These are phyloP conservation scores for Protomyces gravidus DNA, from an alignment of 1,139 yeast species.

Conservation along the genomic window DNA sequence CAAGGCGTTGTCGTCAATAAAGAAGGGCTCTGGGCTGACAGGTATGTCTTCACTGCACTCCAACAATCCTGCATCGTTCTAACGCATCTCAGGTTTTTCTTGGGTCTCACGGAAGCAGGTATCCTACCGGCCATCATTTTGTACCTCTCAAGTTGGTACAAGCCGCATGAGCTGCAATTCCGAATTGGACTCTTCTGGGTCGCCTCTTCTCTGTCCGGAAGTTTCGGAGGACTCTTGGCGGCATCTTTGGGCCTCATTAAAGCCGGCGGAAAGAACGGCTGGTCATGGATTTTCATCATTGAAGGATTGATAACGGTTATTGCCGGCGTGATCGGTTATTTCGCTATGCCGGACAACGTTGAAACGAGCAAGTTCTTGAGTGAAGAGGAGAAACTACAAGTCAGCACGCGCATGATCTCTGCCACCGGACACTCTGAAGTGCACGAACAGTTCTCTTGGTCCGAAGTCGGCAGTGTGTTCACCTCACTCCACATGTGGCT, in stretches of 20 bases:
- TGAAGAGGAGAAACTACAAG: conserved; percentile 44
- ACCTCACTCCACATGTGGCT: conserved; percentile 4
- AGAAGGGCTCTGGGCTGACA: conserved; percentile 56
- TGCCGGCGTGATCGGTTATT: conserved; percentile 57
- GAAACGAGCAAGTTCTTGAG: conserved; percentile 51
- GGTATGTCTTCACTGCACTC: too few species aligned
- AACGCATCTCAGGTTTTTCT: too few species aligned
- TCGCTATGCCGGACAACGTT: conserved; percentile 69
- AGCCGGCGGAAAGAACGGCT: conserved; percentile 46
- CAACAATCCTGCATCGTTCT: too few species aligned
- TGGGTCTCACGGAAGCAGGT: conserved; percentile 64
- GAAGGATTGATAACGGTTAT: conserved; percentile 66
- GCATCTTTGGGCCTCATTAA: conserved; percentile 47
- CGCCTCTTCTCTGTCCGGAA: conserved; percentile 71
- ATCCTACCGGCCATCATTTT: conserved; percentile 65
- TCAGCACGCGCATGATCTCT: conserved; percentile 36
- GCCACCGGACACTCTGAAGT: conserved; percentile 38
- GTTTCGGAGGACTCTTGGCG: conserved; percentile 74
- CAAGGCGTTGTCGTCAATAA: conserved; percentile 59
- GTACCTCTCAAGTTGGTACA: conserved; percentile 52
- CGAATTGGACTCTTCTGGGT: conserved; percentile 63
- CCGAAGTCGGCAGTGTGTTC: conserved; percentile 1
- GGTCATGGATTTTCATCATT: conserved; percentile 72
- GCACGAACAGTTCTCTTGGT: conserved; percentile 2
- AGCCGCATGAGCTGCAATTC: conserved; percentile 61